Conservation (phyloP, 257 asterid genomes). For the Przewalskia tangutica region DNA sequence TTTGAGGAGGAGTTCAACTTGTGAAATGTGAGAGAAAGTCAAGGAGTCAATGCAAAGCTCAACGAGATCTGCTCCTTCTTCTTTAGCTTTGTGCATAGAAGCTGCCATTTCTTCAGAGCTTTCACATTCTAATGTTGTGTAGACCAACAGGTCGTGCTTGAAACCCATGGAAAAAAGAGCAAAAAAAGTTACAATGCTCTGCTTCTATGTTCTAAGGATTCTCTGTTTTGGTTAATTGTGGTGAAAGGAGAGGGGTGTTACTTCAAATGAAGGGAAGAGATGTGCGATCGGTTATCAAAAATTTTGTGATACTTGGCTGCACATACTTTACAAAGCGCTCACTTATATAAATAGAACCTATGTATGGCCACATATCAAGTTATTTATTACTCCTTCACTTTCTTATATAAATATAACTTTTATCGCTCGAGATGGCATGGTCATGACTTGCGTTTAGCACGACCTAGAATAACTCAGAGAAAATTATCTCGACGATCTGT, state of each 20-base stretch:
- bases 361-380: background rate
- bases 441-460: too few species aligned
- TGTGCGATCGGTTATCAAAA: background rate
- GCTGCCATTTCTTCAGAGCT: constrained; percentile 33
- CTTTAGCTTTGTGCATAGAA: constrained; percentile 32
- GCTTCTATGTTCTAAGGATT: background rate
- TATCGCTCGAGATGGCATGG: too few species aligned
- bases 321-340: background rate
- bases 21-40: constrained; percentile 34
- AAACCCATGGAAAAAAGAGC: constrained; percentile 19
- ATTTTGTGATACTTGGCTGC: background rate
- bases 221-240: background rate
- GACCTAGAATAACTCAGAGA: too few species aligned
- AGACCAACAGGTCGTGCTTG: constrained; percentile 26
- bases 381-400: too few species aligned
- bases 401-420: too few species aligned
- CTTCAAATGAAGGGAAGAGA: background rate
- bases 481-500: too few species aligned
- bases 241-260: too few species aligned
- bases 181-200: background rate
- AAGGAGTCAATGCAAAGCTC: constrained; percentile 43
- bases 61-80: constrained; percentile 52
- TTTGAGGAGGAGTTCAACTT: constrained; percentile 22
- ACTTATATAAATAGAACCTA: background rate
- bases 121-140: constrained; percentile 39